phyloP scores from a whole-genome alignment of 1,139 yeast species.

The Candida smagusa region DNA sequence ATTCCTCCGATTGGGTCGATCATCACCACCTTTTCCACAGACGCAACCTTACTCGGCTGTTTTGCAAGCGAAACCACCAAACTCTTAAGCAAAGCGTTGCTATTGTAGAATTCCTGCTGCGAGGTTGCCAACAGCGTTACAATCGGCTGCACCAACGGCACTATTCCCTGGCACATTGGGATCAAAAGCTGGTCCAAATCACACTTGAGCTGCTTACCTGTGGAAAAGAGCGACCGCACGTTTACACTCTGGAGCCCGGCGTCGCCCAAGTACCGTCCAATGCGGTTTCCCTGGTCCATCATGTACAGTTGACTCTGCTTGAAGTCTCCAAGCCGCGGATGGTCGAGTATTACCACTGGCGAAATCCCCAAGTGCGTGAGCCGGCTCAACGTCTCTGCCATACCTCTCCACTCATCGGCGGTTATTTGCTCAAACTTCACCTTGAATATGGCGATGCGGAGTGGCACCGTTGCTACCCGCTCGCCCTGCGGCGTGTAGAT shows the following conservation, averaged over 20 bases:
- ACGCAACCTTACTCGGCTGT: constrained; percentile 29
- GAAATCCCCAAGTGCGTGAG: constrained; percentile 50
- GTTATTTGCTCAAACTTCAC: constrained; percentile 38
- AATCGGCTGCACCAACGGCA: constrained; percentile 64
- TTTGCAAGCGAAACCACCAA: constrained; percentile 26
- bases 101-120: constrained; percentile 28
- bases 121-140: constrained; percentile 40
- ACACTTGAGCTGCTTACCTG: constrained; percentile 7
- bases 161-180: constrained; percentile 43
- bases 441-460: constrained; percentile 52
- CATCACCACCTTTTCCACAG: constrained; percentile 77
- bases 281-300: constrained; percentile 31
- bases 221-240: constrained; percentile 26
- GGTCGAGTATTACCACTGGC: constrained; percentile 27
- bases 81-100: constrained; percentile 30
- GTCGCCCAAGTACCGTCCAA: constrained; percentile 24
- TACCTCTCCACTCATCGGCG: constrained; percentile 34
- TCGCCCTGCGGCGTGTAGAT: constrained; percentile 33
- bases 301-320: constrained; percentile 32
- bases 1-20: constrained; percentile 85
- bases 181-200: constrained; percentile 32
- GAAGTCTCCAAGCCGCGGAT: constrained; percentile 22
- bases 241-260: constrained; percentile 26
- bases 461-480: constrained; percentile 34
- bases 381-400: constrained; percentile 48